These are phyloP conservation scores for Neurospora discreta DNA, from an alignment of 495 filamentous ascomycete species.

Conservation along the genomic window DNA sequence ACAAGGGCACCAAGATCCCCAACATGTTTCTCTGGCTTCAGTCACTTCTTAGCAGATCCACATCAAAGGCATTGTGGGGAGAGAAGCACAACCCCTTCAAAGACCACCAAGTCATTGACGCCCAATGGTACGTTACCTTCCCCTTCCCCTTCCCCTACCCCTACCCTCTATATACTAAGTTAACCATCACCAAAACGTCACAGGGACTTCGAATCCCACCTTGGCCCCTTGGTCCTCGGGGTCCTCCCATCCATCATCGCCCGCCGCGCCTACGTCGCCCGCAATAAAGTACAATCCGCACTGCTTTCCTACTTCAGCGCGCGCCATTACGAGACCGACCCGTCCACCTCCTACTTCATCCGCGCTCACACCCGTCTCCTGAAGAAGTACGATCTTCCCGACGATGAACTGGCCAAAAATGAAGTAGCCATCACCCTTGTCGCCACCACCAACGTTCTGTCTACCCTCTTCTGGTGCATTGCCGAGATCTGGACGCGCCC, in stretches of 20 bases:
- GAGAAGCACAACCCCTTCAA: conserved; percentile 12
- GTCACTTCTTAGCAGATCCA: conserved; percentile 17
- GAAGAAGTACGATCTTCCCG: background rate
- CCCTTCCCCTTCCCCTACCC: background rate
- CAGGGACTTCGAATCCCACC: conserved; percentile 18
- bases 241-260: conserved; percentile 18
- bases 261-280: conserved; percentile 17
- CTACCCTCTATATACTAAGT: conserved; percentile 1
- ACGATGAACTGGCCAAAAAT: conserved; percentile 1
- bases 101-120: conserved; percentile 13
- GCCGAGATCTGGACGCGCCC: conserved; percentile 7
- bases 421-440: conserved; percentile 8
- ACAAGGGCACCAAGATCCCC: background rate
- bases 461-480: conserved; percentile 12
- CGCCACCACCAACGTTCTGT: conserved; percentile 10
- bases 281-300: conserved; percentile 8
- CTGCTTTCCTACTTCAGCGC: conserved; percentile 3
- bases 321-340: background rate
- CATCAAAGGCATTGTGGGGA: conserved; percentile 20
- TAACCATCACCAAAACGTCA: background rate
- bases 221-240: conserved; percentile 18
- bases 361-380: background rate
- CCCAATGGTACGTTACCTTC: conserved; percentile 3
- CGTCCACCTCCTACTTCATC: conserved; percentile 1
- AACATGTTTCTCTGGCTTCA: conserved; percentile 22